These are phyloP conservation scores for Saturnispora diversa DNA, from an alignment of 805 yeast genomes.

Conservation along the genomic window DNA sequence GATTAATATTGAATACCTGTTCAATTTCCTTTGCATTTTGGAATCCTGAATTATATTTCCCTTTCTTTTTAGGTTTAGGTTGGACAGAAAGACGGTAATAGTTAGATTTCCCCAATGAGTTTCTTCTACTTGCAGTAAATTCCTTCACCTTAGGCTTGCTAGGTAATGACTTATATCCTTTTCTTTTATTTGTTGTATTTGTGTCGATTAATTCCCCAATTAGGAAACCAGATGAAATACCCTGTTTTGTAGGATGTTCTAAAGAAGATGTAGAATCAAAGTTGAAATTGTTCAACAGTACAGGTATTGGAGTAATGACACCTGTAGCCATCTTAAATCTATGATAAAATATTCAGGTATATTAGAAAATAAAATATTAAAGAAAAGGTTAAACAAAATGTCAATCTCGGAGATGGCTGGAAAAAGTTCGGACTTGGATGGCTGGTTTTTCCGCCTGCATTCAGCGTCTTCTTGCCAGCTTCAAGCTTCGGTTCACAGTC, in stretches of 20 bases:
- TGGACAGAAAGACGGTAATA: conserved; percentile 9
- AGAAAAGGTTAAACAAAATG: not conserved
- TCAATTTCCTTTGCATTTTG: conserved; percentile 9
- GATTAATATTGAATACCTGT: conserved; percentile 9
- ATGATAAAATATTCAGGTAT: no score
- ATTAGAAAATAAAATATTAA: no score
- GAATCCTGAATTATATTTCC: conserved; percentile 1
- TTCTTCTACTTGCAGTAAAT: conserved; percentile 12
- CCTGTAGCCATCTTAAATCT: conserved; percentile 3
- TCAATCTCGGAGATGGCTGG: conserved; percentile 7
- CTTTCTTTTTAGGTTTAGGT: conserved; percentile 7
- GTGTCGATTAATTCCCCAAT: not conserved
- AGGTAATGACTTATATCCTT: not conserved
- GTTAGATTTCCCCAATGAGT: conserved; percentile 7
- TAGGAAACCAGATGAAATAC: not conserved
- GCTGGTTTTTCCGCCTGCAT: conserved; percentile 1
- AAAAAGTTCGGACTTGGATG: conserved; percentile 5
- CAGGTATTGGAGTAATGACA: conserved; percentile 4
- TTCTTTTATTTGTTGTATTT: not conserved
- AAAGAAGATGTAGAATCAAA: conserved; percentile 9
- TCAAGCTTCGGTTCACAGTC: not conserved
- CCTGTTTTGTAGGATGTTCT: not conserved
- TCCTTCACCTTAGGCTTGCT: not conserved
- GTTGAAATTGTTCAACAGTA: conserved; percentile 2
- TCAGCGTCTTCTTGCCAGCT: not conserved